These are phyloP conservation scores for Cystobasidium slooffiae DNA, from an alignment of 1,284 basidiomycete species.

Conservation along the genomic window DNA sequence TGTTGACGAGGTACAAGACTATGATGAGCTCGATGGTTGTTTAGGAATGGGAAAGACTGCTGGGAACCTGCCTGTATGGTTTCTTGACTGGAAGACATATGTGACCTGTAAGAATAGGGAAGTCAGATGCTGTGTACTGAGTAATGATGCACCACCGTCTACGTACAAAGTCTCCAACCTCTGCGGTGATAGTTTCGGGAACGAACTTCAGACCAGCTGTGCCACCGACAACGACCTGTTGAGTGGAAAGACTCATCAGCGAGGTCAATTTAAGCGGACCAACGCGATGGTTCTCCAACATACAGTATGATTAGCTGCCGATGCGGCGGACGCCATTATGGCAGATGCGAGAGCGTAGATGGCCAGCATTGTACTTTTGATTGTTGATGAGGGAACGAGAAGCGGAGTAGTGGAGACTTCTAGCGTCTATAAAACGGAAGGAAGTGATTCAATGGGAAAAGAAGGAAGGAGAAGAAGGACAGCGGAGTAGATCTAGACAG, in stretches of 20 bases:
- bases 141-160: not conserved
- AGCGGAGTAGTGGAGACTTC: not conserved
- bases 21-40: not conserved
- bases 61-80: slow-evolving; percentile 15
- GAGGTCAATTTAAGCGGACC: not conserved
- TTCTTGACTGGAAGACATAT: slow-evolving; percentile 31
- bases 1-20: not conserved
- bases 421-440: slow-evolving; percentile 5
- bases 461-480: slow-evolving; percentile 7
- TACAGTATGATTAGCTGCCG: slow-evolving; percentile 36
- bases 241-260: no score
- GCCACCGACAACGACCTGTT: slow-evolving; percentile 62
- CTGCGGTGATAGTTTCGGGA: slow-evolving; percentile 60
- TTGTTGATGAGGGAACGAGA: not conserved
- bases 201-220: slow-evolving; percentile 61
- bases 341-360: slow-evolving; percentile 29
- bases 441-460: not conserved
- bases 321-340: slow-evolving; percentile 5
- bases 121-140: not conserved
- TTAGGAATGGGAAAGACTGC: not conserved
- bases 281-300: not conserved
- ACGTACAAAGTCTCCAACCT: slow-evolving; percentile 45
- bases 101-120: slow-evolving; percentile 16
- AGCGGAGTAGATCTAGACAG: not conserved
- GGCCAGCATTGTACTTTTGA: slow-evolving; percentile 30